Evolutionary conservation across 345 rosid genomes (phyloP), one percentile per base, ranked within the genome.

Genomic region (Reutealis trisperma): DNA sequence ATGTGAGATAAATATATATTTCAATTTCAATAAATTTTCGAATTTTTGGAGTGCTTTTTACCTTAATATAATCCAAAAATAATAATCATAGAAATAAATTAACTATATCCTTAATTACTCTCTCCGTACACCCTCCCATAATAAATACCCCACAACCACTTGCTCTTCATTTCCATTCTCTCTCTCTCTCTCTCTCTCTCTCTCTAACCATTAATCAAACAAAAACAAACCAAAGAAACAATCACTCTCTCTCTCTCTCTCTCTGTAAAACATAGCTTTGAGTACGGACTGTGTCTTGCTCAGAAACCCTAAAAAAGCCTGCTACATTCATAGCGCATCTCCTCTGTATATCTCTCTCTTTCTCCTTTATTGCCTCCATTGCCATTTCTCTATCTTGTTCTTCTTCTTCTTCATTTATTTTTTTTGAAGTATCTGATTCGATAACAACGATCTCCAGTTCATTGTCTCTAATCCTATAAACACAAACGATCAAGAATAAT

Each of bases 101-200:
- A 2, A 34, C 3, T 34, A 2, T 34, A 34, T 34, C 3, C 37
- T 34, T 34, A 34, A 34, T 34, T 34, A 34, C 5, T 34, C 3
- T 34, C 0, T 34, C 37, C 37, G 37, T 34, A 34, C 37, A 34
- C 37, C 3, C 16, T 41, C 34, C 24, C 4, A 18, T 67, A 85
- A 84, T 87, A 85, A 85, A 85, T 89, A 84, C 72, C 74, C 70
- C 70, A 8, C 88, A 82, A 79, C 88, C 0, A 80, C 84, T 75
- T 1, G 58, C 78, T 63, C 24, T 21, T 37, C 49, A 8, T 72
- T 44, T 42, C 49, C 78, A 70, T 62, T 51, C 52, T 34, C 76
- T 22, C 74, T 21, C 74, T 0, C 19, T 54, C 58, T 18, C 3
- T 34, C 52, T 34, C 76, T 22, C 74, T 21, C 74, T 0, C 19